Evolutionary conservation across 495 filamentous ascomycete genomes (phyloP).

Genomic region (Neurospora sp.): DNA sequence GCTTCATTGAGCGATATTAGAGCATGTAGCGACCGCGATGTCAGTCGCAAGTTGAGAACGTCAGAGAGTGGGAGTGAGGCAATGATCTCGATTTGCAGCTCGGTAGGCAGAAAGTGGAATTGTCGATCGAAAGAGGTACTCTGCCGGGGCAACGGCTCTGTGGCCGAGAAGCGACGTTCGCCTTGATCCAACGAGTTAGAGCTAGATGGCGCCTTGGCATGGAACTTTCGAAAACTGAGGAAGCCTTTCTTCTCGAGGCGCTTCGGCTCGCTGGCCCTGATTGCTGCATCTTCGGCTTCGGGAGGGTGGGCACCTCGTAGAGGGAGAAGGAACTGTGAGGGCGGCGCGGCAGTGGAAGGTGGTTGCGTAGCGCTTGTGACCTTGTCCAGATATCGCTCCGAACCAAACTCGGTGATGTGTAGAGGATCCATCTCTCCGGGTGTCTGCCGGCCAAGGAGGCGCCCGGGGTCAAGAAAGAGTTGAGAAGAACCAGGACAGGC

Average conservation of each 20-base stretch:
- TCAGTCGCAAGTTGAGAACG: slow-evolving; percentile 40
- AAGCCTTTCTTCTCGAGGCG: slow-evolving; percentile 24
- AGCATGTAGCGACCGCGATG: slow-evolving; percentile 42
- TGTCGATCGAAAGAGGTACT: slow-evolving; percentile 36
- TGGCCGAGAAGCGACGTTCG: slow-evolving; percentile 12
- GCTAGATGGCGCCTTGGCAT: slow-evolving; percentile 9
- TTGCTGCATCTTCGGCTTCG: slow-evolving; percentile 11
- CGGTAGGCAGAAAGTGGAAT: slow-evolving; percentile 41
- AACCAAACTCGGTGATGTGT: slow-evolving; percentile 49
- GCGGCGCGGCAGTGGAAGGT: neutral
- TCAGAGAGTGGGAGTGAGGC: slow-evolving; percentile 43
- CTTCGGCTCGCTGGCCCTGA: slow-evolving; percentile 24
- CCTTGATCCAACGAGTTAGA: slow-evolving; percentile 3
- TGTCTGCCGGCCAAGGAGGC: slow-evolving; percentile 7
- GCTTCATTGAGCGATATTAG: slow-evolving; percentile 46
- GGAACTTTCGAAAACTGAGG: slow-evolving; percentile 19
- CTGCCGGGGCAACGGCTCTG: slow-evolving; percentile 9
- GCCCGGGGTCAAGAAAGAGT: slow-evolving; percentile 12
- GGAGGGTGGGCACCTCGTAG: slow-evolving; percentile 23
- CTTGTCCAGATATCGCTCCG: slow-evolving; percentile 44
- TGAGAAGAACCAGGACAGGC: slow-evolving; percentile 7
- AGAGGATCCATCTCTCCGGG: slow-evolving; percentile 38
- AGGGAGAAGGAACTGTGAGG: slow-evolving; percentile 33
- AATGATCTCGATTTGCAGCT: slow-evolving; percentile 47
- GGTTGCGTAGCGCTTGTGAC: slow-evolving; percentile 25